Evolutionary conservation across 768 basidiomycete genomes (phyloP).

Genomic region (Mycena albidolilacea): DNA sequence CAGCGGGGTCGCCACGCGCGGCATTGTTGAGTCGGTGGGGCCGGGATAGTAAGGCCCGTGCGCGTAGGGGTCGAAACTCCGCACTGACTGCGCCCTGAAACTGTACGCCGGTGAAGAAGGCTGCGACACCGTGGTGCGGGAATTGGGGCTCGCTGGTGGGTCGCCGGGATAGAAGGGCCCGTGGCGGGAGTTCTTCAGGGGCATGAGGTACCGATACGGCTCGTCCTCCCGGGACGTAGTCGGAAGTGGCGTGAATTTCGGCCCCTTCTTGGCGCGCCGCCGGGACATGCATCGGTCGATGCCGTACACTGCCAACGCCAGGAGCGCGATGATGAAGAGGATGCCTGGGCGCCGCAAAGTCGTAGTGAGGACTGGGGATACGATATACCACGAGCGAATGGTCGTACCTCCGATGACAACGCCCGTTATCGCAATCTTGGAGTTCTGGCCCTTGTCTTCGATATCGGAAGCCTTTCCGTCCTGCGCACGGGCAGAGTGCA

Average conservation of each 20-base stretch:
- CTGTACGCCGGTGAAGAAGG: background rate
- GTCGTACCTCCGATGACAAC: conserved; percentile 28
- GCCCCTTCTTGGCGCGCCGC: conserved; percentile 1
- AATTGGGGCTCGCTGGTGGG: background rate
- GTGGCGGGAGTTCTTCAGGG: background rate
- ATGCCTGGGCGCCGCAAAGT: background rate
- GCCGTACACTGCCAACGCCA: conserved; percentile 22
- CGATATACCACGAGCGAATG: too few relatives aligned
- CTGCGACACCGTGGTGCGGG: background rate
- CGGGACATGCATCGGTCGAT: conserved; percentile 18
- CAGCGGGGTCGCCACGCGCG: too few relatives aligned
- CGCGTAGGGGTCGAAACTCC: conserved; percentile 10
- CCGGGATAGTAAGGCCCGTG: too few relatives aligned
- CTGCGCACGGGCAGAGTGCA: conserved; percentile 2
- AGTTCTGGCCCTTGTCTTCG: background rate
- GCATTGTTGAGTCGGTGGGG: background rate
- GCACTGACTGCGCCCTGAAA: background rate
- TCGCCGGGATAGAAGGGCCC: background rate
- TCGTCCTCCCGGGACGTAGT: conserved; percentile 2
- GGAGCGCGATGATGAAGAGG: conserved; percentile 21
- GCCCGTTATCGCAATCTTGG: conserved; percentile 32
- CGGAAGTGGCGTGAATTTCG: conserved; percentile 6
- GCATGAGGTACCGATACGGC: conserved; percentile 25
- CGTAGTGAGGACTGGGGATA: background rate
- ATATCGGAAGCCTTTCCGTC: background rate